A percentile compares a stretch with the other conserved stretches of the same genome.
Conservation (phyloP, 768 basidiomycete genomes). For the Cystobasidium ongulense region DNA sequence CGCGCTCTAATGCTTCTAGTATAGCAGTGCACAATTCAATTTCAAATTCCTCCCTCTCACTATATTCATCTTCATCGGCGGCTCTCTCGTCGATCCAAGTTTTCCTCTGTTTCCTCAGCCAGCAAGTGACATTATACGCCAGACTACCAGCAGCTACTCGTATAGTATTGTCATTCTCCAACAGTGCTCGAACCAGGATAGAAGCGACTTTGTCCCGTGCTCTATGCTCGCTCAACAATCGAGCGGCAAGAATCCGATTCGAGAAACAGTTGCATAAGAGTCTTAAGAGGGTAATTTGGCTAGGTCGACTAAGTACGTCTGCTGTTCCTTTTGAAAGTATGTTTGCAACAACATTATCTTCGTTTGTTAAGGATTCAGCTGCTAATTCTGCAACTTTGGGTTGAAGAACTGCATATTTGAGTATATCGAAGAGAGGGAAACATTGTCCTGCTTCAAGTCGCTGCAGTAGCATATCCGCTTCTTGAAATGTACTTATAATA, state of each 20-base stretch:
- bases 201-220: slow-evolving; percentile 48
- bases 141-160: slow-evolving; percentile 73
- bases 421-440: slow-evolving; percentile 75
- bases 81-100: slow-evolving; percentile 31
- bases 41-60: slow-evolving; percentile 71
- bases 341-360: background rate
- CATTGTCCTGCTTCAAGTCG: slow-evolving; percentile 54
- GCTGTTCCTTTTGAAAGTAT: slow-evolving; percentile 16
- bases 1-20: slow-evolving; percentile 66
- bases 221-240: background rate
- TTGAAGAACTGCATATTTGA: slow-evolving; percentile 69
- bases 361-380: background rate
- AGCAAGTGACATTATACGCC: slow-evolving; percentile 64
- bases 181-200: slow-evolving; percentile 59
- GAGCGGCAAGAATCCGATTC: background rate
- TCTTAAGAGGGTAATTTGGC: slow-evolving; percentile 45
- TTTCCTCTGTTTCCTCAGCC: slow-evolving; percentile 52
- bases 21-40: slow-evolving; percentile 73
- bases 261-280: slow-evolving; percentile 44
- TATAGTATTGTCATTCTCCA: slow-evolving; percentile 61
- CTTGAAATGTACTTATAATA: slow-evolving; percentile 32
- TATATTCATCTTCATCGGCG: slow-evolving; percentile 46
- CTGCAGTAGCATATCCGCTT: slow-evolving; percentile 19
- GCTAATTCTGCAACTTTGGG: slow-evolving; percentile 30
- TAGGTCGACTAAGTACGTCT: slow-evolving; percentile 39